A percentile compares a stretch with the other conserved stretches of the same genome.
Conservation (phyloP, 1,284 basidiomycete species). For the Mycena citricolor region DNA sequence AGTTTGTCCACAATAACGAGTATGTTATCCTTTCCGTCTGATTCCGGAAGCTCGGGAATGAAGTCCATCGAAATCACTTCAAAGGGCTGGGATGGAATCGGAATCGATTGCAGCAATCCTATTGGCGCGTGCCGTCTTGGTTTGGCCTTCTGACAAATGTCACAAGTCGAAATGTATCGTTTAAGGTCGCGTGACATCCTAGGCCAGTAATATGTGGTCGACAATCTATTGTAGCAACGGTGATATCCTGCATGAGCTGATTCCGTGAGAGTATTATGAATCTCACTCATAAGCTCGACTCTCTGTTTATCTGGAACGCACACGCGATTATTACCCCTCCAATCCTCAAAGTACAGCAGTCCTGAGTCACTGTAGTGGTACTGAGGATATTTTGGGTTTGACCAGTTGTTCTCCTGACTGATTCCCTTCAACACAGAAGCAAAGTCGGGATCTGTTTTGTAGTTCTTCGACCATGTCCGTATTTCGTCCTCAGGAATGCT, state of each 20-base stretch:
- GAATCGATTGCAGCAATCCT: slow-evolving; percentile 22
- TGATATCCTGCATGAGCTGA: slow-evolving; percentile 9
- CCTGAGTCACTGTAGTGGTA: slow-evolving; percentile 25
- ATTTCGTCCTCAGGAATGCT: slow-evolving; percentile 8
- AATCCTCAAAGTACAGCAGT: slow-evolving; percentile 27
- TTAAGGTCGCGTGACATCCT: slow-evolving; percentile 30
- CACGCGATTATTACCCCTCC: slow-evolving; percentile 21
- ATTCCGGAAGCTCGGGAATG: slow-evolving; percentile 22
- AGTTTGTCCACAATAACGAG: slow-evolving; percentile 35
- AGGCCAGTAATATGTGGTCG: slow-evolving; percentile 32
- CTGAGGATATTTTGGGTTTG: slow-evolving; percentile 5
- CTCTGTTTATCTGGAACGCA: slow-evolving; percentile 25
- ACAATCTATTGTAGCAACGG: slow-evolving; percentile 1
- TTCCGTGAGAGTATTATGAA: slow-evolving; percentile 8
- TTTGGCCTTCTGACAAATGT: slow-evolving; percentile 36
- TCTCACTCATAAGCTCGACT: slow-evolving; percentile 24
- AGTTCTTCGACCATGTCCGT: slow-evolving; percentile 1
- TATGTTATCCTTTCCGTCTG: slow-evolving; percentile 16
- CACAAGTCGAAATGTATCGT: slow-evolving; percentile 37
- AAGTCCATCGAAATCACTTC: slow-evolving; percentile 24
- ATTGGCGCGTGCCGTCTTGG: slow-evolving; percentile 17
- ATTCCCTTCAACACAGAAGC: slow-evolving; percentile 1
- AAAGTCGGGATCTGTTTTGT: slow-evolving; percentile 2
- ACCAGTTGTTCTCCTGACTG: slow-evolving; percentile 1
- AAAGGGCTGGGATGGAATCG: slow-evolving; percentile 23